phyloP scores from a whole-genome alignment of 305 asterid genomes.

The Coffea humblotiana region DNA sequence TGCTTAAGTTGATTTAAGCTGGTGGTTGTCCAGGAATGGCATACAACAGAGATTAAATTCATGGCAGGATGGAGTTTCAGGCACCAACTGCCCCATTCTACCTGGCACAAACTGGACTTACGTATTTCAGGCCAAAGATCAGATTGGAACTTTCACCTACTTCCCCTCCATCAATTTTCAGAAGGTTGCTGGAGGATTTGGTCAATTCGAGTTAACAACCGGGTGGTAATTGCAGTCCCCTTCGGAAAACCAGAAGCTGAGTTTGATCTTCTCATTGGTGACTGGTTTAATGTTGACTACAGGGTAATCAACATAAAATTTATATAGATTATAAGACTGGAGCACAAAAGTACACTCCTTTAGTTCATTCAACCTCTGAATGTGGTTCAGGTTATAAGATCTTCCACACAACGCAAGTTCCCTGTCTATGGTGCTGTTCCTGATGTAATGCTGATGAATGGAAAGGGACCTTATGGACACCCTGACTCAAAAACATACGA shows the following conservation, averaged over 20 bases:
- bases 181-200: slow-evolving; percentile 62
- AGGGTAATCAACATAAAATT: slow-evolving; percentile 26
- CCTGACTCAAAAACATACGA: slow-evolving; percentile 8
- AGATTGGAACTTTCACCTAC: slow-evolving; percentile 56
- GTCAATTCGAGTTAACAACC: slow-evolving; percentile 59
- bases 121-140: slow-evolving; percentile 55
- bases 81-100: slow-evolving; percentile 62
- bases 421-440: background rate
- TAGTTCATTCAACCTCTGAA: no score
- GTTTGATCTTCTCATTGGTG: slow-evolving; percentile 52
- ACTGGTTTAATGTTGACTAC: slow-evolving; percentile 35
- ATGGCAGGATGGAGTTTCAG: slow-evolving; percentile 76
- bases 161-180: slow-evolving; percentile 51
- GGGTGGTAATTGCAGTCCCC: slow-evolving; percentile 39
- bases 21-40: slow-evolving; percentile 49
- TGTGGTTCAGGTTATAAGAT: slow-evolving; percentile 12
- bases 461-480: slow-evolving; percentile 14
- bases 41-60: slow-evolving; percentile 65
- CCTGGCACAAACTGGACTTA: slow-evolving; percentile 64
- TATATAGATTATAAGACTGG: no score
- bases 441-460: slow-evolving; percentile 23
- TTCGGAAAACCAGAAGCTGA: slow-evolving; percentile 50
- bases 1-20: background rate
- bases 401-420: background rate
- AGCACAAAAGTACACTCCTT: no score